Base-by-base conservation (phyloP, 176 grass and related monocot species). In the Neostapfia colusana region DNA sequence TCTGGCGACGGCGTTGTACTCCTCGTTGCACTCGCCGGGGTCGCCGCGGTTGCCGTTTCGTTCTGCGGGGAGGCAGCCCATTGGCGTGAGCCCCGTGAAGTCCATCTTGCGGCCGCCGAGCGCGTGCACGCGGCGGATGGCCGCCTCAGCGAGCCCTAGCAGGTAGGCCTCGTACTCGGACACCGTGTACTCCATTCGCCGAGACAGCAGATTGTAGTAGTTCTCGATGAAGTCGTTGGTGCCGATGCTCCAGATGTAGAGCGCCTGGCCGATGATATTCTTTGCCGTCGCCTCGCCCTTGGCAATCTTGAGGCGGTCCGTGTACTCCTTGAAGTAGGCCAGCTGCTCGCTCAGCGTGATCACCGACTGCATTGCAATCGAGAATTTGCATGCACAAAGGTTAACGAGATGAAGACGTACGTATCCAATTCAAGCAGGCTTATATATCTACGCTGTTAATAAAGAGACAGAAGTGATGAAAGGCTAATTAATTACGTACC, bases 171-270 rank as follows among this genome's bases (percentile, higher is more conserved):
- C 58, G 70, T 91, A 81, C 73, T 81, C 79, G 5, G n/a, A 20
- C 27, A 58, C 79, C 34, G 71, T 86, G 78, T 86, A 85, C 87
- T 89, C 54, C 59, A 49, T 7, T 75, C 73, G 49, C 80, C 83
- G 73, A 68, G 43, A 15, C 4, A 50, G 80, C 36, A 72, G 59
- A 77, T 69, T 85, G 76, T 84, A 78, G 82, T 97, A 97, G 82
- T 97, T 97, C 87, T 97, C 93, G 73, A 97, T 92, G 84, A 90
- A 97, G 79, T 97, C 93, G 81, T 97, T 97, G 41, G 93, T 97
- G 63, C 89, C 93, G 53, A 92, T 76, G 87, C 93, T 97, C 40
- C 89, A 79, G 57, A 88, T 78, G 88, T 90, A 88, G 8, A 93
- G 73, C 35, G 86, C 89, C 60, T 90, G 76, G 9, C 77, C 9